These are phyloP conservation scores for Santalum album DNA, from an alignment of 164 flowering plant species.

Conservation along the genomic window DNA sequence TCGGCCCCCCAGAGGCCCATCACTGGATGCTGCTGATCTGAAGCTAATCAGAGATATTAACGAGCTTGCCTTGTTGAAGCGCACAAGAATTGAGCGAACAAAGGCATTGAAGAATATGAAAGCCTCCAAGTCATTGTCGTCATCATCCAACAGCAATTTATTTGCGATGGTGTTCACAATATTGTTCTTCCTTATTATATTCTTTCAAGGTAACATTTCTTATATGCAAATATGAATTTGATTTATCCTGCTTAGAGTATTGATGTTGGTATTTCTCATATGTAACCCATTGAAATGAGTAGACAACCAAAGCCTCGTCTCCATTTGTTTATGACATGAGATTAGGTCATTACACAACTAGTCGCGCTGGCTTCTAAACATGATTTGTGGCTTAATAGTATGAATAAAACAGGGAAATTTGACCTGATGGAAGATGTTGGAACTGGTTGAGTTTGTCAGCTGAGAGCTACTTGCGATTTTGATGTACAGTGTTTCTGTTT, in stretches of 20 bases:
- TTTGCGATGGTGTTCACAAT: slow-evolving; percentile 55
- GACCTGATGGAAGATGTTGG: too few species aligned
- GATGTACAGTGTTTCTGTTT: not conserved
- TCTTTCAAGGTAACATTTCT: slow-evolving; percentile 79
- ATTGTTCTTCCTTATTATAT: slow-evolving; percentile 49
- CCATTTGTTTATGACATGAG: too few species aligned
- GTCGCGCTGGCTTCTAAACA: too few species aligned
- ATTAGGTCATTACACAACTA: too few species aligned
- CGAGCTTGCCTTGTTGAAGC: slow-evolving; percentile 67
- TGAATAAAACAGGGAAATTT: too few species aligned
- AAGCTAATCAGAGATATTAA: slow-evolving; percentile 53
- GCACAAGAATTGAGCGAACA: slow-evolving; percentile 60
- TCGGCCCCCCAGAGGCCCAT: slow-evolving; percentile 58
- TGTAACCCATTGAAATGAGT: too few species aligned
- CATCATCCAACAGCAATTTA: slow-evolving; percentile 35
- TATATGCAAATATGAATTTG: too few species aligned
- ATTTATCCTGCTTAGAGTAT: too few species aligned
- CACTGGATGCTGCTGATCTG: slow-evolving; percentile 63
- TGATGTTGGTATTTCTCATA: too few species aligned
- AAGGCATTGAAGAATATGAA: slow-evolving; percentile 55
- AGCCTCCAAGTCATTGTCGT: slow-evolving; percentile 41
- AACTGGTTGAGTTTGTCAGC: too few species aligned
- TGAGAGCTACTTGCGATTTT: not conserved
- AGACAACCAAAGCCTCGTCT: too few species aligned
- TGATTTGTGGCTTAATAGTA: too few species aligned